phyloP scores from a whole-genome alignment of 1,139 yeast genomes.

The Yamadazyma conglobata region DNA sequence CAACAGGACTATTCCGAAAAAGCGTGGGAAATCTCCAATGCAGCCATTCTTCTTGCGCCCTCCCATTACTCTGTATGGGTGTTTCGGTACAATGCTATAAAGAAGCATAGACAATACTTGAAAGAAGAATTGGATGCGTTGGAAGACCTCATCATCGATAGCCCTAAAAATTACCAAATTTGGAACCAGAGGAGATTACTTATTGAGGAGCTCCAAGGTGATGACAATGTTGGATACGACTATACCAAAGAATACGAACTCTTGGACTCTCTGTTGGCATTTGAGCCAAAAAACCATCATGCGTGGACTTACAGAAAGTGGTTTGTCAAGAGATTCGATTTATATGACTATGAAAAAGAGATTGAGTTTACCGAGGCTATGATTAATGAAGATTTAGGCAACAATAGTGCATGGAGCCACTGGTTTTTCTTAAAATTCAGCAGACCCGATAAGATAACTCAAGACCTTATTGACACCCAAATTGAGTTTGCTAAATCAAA shows the following conservation, averaged over 20 bases:
- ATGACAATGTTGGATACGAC: conserved; percentile 28
- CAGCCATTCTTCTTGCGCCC: conserved; percentile 66
- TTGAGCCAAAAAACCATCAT: conserved; percentile 88
- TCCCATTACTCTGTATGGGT: conserved; percentile 94
- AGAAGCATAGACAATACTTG: conserved; percentile 33
- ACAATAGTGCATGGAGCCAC: conserved; percentile 94
- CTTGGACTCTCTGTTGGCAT: conserved; percentile 61
- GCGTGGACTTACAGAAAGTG: conserved; percentile 93
- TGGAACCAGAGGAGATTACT: conserved; percentile 86
- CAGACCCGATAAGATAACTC: conserved; percentile 12
- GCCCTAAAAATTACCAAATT: conserved; percentile 90
- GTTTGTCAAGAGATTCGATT: conserved; percentile 56
- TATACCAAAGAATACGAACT: conserved; percentile 61
- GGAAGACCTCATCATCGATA: conserved; percentile 66
- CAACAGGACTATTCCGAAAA: conserved; percentile 64
- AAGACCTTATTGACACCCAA: conserved; percentile 20
- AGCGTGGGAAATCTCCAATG: conserved; percentile 62
- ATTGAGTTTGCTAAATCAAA: conserved; percentile 41
- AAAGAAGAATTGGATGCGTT: conserved; percentile 69
- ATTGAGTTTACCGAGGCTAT: conserved; percentile 47
- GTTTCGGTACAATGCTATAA: conserved; percentile 62
- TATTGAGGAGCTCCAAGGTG: conserved; percentile 35
- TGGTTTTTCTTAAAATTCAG: conserved; percentile 58
- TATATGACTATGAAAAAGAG: conserved; percentile 47
- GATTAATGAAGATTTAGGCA: conserved; percentile 64